Base-by-base conservation (phyloP, 495 filamentous ascomycete genomes). In the Penicillium crystallinum region DNA sequence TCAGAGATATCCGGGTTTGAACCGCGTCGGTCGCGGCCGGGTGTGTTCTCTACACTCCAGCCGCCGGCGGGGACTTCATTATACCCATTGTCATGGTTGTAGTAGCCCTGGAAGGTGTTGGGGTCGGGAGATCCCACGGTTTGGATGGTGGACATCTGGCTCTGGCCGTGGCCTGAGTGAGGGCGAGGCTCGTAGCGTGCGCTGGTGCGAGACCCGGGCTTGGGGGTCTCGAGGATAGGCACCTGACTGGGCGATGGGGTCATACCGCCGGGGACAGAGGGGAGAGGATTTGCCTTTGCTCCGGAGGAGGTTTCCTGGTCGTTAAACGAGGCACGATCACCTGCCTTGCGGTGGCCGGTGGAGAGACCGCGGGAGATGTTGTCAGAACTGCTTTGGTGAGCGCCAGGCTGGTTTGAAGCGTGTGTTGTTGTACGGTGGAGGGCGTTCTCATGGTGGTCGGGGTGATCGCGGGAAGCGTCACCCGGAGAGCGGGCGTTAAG, bases 401-500 rank as follows among this genome's bases (percentile, higher is more conserved):
- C 56, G 45, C 51, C 65, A 1, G 61, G 58, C 11, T 66, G 64
- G 15, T 58, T 53, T 18, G 66, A 63, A 14, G 68, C 61, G 33
- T 51, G 53, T 29, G 56, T 65, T 0, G 64, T 59, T 0, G 64
- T 59, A 46, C 66, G 69, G 53, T 69, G 64, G 27, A 65, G 57
- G 18, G 67, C 59, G 9, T 52, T 38, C 3, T 38, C 22, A 2
- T 53, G 15, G 21, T 11, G 18, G 15, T 74, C 64, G 33, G 52
- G 54, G 23, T 53, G 46, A 43, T 69, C 66, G 22, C 70, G 65
- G 31, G 62, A 57, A 5, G 62, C 48, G 44, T 79, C 75, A n/a
- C 66, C 66, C 1, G 68, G 68, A 1, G 66, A 59, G 49, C 78
- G 74, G 6, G 62, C 56, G 54, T 77, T 78, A 25, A 79, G 63